phyloP scores from a whole-genome alignment of 768 basidiomycete genomes.

The Mycena maculata region DNA sequence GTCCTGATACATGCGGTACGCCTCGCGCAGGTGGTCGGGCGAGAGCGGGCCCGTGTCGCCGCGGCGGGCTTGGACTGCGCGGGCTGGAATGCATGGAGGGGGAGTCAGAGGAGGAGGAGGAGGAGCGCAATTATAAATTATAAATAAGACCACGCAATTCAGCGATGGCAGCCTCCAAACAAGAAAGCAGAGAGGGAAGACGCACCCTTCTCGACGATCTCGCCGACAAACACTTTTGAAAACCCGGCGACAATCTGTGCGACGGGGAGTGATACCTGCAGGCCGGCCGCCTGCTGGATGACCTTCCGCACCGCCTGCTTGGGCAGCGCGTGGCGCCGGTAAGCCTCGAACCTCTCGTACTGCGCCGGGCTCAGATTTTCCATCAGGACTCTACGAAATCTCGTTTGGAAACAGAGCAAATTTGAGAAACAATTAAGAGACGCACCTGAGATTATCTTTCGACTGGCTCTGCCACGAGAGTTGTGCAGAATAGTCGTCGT shows the following conservation, averaged over 20 bases:
- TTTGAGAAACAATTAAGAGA: constrained; percentile 23
- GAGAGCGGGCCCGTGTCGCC: constrained; percentile 84
- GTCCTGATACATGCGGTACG: constrained; percentile 84
- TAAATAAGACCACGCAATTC: no score
- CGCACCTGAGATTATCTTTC: constrained; percentile 86
- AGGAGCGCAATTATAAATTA: not conserved
- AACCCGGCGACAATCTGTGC: constrained; percentile 93
- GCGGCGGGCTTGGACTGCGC: constrained; percentile 76
- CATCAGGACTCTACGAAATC: constrained; percentile 78
- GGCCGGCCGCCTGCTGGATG: constrained; percentile 83
- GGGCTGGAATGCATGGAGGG: constrained; percentile 70
- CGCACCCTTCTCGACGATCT: constrained; percentile 89
- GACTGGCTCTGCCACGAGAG: constrained; percentile 88
- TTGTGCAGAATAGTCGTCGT: constrained; percentile 89
- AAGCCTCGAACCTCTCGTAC: constrained; percentile 91
- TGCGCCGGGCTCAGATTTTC: constrained; percentile 87
- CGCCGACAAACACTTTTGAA: constrained; percentile 92
- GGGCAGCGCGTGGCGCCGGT: constrained; percentile 83
- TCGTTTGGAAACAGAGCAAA: not conserved
- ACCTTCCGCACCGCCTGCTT: constrained; percentile 89
- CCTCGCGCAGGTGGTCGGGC: constrained; percentile 91
- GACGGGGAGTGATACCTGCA: constrained; percentile 88
- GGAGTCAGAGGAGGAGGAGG: no score
- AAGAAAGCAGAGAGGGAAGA: constrained; percentile 8
- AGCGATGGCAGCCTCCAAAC: not conserved